Evolutionary conservation across 495 filamentous ascomycete genomes (phyloP).

Genomic region (Penicillium manginii): DNA sequence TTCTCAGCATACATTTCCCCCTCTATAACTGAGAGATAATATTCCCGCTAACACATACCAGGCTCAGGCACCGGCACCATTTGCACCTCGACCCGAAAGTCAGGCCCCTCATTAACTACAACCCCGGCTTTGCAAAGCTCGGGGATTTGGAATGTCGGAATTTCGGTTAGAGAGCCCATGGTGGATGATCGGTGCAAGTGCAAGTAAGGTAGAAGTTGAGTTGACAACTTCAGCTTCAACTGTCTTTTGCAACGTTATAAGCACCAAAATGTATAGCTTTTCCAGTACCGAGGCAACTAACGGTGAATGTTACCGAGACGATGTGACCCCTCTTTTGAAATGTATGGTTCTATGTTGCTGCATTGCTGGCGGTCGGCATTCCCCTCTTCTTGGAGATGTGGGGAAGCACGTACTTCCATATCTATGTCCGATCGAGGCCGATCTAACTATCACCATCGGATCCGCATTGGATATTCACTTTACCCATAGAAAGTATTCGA

Average conservation of each 20-base stretch:
- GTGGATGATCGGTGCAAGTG: neutral
- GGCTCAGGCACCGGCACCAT: constrained; percentile 56
- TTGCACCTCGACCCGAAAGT: constrained; percentile 56
- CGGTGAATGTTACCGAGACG: neutral
- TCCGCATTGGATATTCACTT: neutral
- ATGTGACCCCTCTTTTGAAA: constrained; percentile 3
- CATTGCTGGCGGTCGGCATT: neutral
- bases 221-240: neutral
- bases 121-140: constrained; percentile 58
- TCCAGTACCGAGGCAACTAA: neutral
- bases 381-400: constrained; percentile 5
- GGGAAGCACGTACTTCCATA: neutral
- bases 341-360: neutral
- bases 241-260: neutral
- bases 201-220: neutral
- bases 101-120: constrained; percentile 56
- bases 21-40: neutral
- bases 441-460: neutral
- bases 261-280: neutral
- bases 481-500: neutral
- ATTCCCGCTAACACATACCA: constrained; percentile 29
- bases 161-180: constrained; percentile 10
- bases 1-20: neutral
- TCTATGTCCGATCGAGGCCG: neutral
- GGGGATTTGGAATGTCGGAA: constrained; percentile 42